A percentile compares a stretch with the other conserved stretches of the same genome.
These are phyloP conservation scores for Corymbia citriodora DNA, from an alignment of 441 rosid genomes.

Conservation along the genomic window DNA sequence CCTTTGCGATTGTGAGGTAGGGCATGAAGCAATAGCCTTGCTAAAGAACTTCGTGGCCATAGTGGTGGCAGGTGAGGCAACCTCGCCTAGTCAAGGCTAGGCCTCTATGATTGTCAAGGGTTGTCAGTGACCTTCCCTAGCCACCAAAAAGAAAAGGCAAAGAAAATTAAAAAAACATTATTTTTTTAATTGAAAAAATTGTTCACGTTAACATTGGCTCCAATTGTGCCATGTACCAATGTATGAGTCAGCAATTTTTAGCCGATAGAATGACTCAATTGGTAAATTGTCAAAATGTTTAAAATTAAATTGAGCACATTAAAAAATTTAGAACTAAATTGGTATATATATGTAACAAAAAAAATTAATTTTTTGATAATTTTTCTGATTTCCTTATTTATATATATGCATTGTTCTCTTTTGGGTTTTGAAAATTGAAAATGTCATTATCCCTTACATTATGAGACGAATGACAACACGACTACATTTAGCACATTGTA, in stretches of 20 bases:
- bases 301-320: too few relatives aligned
- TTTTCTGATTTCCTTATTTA: neutral
- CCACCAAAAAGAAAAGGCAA: neutral
- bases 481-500: neutral
- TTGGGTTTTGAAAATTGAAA: neutral
- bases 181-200: neutral
- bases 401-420: neutral
- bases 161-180: neutral
- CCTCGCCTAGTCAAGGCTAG: neutral
- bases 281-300: neutral
- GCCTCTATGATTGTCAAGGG: neutral
- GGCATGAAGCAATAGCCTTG: neutral
- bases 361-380: too few relatives aligned
- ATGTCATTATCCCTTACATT: neutral
- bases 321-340: rapidly evolving
- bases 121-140: neutral
- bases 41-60: neutral
- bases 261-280: too few relatives aligned
- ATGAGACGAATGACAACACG: neutral
- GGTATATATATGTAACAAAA: neutral
- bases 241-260: neutral
- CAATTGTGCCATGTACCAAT: rapidly evolving
- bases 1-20: neutral
- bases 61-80: rapidly evolving
- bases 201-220: neutral